phyloP scores from a whole-genome alignment of 345 rosid species.

The Aquilaria malaccensis region DNA sequence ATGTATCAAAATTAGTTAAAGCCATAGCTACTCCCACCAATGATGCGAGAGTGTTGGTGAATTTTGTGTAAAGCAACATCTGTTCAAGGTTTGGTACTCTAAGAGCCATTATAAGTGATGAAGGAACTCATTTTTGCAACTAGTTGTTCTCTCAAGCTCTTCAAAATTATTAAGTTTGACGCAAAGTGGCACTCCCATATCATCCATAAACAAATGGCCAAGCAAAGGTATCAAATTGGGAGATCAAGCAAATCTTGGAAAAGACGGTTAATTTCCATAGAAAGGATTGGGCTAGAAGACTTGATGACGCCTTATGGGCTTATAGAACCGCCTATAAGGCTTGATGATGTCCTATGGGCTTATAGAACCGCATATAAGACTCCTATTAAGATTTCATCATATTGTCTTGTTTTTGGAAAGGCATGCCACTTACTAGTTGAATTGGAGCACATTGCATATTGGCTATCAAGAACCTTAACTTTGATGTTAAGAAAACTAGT shows the following conservation, averaged over 20 bases:
- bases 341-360: not conserved
- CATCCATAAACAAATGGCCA: no score
- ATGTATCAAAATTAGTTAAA: not conserved
- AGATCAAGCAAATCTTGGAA: no score
- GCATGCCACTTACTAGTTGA: no score
- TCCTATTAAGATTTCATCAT: not conserved
- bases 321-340: not conserved
- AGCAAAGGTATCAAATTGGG: no score
- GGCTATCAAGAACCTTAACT: not conserved
- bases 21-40: not conserved
- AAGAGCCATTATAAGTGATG: not conserved
- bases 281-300: no score
- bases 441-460: not conserved
- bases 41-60: no score
- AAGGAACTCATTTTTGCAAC: not conserved
- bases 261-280: no score
- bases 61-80: not conserved
- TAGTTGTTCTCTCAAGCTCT: no score
- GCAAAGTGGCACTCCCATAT: no score
- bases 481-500: not conserved
- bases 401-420: not conserved
- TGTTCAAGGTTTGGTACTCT: not conserved
- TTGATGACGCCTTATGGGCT: no score
- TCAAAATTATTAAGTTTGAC: no score
- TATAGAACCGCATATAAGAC: not conserved